phyloP scores from a whole-genome alignment of 164 flowering plant genomes.

The Cinnamomum chago region DNA sequence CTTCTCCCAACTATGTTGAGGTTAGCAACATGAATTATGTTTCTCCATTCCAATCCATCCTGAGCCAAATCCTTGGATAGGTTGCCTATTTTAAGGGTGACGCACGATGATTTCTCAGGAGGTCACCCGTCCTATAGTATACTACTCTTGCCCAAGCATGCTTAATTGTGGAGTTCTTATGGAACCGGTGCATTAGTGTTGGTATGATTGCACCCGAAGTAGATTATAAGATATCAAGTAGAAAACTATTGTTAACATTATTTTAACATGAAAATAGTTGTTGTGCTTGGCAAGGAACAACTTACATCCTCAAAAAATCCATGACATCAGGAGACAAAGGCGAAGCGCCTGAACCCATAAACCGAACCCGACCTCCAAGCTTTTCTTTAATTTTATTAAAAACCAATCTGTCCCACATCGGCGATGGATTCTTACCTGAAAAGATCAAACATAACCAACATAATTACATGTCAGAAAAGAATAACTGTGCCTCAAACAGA shows the following conservation, averaged over 20 bases:
- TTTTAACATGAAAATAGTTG: neutral
- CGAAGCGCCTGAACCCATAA: constrained; percentile 88
- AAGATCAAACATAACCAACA: constrained; percentile 1
- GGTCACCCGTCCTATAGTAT: too few relatives aligned
- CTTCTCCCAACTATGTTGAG: too few relatives aligned
- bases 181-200: too few relatives aligned
- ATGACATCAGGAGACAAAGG: constrained; percentile 94
- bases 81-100: too few relatives aligned
- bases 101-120: too few relatives aligned
- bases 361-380: constrained; percentile 89
- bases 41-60: too few relatives aligned
- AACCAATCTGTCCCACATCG: constrained; percentile 92
- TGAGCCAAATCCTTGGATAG: too few relatives aligned
- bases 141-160: too few relatives aligned
- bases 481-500: neutral
- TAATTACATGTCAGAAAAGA: neutral
- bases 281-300: constrained; percentile 10
- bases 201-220: too few relatives aligned
- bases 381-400: constrained; percentile 88
- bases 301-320: constrained; percentile 95
- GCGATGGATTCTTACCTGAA: constrained; percentile 81
- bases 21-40: too few relatives aligned
- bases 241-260: neutral
- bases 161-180: too few relatives aligned
- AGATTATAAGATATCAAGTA: neutral